Conservation (phyloP, 768 basidiomycete genomes). For the Hortiboletus campestris region DNA sequence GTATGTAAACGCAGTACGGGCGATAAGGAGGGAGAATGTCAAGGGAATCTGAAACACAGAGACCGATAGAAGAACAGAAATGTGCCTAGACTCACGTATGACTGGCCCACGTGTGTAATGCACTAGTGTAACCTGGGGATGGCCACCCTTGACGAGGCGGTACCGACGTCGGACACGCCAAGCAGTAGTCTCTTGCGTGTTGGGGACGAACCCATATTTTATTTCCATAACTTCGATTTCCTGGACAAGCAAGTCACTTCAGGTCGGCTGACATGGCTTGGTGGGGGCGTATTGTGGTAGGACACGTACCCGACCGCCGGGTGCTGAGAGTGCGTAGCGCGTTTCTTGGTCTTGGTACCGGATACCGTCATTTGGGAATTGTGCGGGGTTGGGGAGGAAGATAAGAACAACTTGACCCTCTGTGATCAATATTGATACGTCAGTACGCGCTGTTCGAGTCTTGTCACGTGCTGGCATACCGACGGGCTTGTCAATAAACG, state of each 20-base stretch:
- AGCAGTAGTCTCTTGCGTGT: conserved; percentile 55
- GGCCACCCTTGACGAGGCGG: conserved; percentile 70
- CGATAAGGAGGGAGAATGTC: conserved; percentile 11
- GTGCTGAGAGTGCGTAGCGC: conserved; percentile 46
- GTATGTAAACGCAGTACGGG: background rate
- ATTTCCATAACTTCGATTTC: conserved; percentile 76
- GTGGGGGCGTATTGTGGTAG: background rate
- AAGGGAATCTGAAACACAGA: conserved; percentile 22
- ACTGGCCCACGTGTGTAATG: conserved; percentile 71
- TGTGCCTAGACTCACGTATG: conserved; percentile 48
- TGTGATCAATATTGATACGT: conserved; percentile 21
- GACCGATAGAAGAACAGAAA: background rate
- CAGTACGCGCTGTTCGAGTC: background rate
- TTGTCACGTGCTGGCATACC: conserved; percentile 42
- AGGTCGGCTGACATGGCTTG: background rate
- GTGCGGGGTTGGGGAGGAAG: conserved; percentile 55
- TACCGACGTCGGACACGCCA: conserved; percentile 70
- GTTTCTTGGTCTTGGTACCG: conserved; percentile 74
- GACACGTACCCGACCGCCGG: conserved; percentile 54
- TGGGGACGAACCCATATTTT: conserved; percentile 77
- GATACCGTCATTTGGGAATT: conserved; percentile 75
- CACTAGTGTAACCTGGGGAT: conserved; percentile 68
- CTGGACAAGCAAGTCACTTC: conserved; percentile 32
- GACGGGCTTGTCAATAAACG: conserved; percentile 73
- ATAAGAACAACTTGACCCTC: conserved; percentile 70